Evolutionary conservation across 129 eudicot species (phyloP).

Genomic region (Escallonia rubra): DNA sequence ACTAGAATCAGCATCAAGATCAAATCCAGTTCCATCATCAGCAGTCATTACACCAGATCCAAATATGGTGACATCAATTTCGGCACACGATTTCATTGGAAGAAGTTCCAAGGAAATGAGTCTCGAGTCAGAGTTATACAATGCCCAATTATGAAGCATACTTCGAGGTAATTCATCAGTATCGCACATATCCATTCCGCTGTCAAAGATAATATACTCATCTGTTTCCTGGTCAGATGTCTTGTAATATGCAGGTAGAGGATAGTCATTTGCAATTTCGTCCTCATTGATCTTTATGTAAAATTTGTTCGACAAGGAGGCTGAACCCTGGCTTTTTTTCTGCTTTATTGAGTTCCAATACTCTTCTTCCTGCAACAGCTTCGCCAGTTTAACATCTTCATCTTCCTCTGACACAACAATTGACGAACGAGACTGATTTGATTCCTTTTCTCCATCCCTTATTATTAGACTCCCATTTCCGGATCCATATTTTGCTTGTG

Average conservation of each 20-base stretch:
- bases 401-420: conserved; percentile 41
- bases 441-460: conserved; percentile 29
- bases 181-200: conserved; percentile 39
- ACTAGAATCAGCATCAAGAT: conserved; percentile 56
- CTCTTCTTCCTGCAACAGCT: conserved; percentile 67
- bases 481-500: neutral
- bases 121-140: conserved; percentile 88
- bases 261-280: conserved; percentile 76
- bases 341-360: conserved; percentile 53
- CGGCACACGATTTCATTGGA: conserved; percentile 98
- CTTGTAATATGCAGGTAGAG: conserved; percentile 75
- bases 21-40: conserved; percentile 94
- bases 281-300: conserved; percentile 72
- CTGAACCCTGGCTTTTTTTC: conserved; percentile 35
- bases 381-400: conserved; percentile 56
- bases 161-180: conserved; percentile 73
- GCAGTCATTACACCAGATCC: conserved; percentile 84
- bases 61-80: conserved; percentile 86
- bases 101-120: conserved; percentile 88
- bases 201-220: conserved; percentile 55
- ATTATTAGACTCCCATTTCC: conserved; percentile 18
- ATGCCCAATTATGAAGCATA: conserved; percentile 97
- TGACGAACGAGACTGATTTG: conserved; percentile 9
- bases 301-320: conserved; percentile 35
- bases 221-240: conserved; percentile 54